These are phyloP conservation scores for Cruciata laevipes DNA, from an alignment of 257 asterid species.

Conservation along the genomic window DNA sequence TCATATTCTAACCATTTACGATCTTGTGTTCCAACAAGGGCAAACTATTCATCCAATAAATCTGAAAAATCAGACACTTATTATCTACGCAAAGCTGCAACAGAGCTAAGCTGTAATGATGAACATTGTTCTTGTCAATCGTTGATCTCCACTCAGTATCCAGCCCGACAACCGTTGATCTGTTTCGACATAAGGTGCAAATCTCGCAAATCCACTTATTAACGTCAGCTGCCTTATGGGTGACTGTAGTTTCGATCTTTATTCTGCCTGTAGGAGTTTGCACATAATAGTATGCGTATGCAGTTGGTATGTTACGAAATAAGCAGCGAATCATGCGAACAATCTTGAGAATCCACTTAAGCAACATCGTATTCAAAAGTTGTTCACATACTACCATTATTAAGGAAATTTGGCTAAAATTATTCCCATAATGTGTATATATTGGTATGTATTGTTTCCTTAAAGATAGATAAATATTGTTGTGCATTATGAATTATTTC, in stretches of 20 bases:
- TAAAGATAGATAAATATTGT: too few relatives aligned
- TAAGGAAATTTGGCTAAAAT: too few relatives aligned
- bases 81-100: constrained; percentile 9
- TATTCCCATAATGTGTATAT: too few relatives aligned
- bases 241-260: constrained; percentile 54
- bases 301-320: neutral
- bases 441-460: too few relatives aligned
- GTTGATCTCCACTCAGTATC: neutral
- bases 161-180: constrained; percentile 3
- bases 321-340: too few relatives aligned
- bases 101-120: neutral
- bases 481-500: too few relatives aligned
- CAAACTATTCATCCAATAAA: neutral
- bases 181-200: constrained; percentile 12
- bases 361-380: neutral
- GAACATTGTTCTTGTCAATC: neutral
- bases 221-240: constrained; percentile 28
- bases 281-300: neutral
- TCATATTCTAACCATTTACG: too few relatives aligned
- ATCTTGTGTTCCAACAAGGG: too few relatives aligned
- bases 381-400: too few relatives aligned
- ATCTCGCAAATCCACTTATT: constrained; percentile 36
- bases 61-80: neutral
- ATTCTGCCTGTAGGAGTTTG: neutral
- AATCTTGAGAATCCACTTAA: too few relatives aligned